Evolutionary conservation across 2,329 filamentous ascomycete species (phyloP).

Genomic region (Coniochaeta ligniaria): DNA sequence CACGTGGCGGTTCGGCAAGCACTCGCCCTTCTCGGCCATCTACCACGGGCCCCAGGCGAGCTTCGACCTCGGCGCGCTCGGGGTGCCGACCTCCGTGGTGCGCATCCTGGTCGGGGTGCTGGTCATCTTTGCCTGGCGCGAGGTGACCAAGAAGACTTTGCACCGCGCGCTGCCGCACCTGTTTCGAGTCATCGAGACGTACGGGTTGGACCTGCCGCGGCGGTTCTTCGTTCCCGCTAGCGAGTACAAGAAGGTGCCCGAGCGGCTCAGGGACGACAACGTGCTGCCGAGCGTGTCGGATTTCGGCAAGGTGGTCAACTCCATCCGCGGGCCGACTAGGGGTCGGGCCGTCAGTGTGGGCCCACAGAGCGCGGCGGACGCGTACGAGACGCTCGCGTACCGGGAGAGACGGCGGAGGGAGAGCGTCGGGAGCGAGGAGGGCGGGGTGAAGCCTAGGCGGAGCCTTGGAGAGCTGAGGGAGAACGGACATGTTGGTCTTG

Average conservation of each 20-base stretch:
- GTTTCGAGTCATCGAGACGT: conserved; percentile 77
- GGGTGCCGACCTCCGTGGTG: conserved; percentile 53
- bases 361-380: conserved; percentile 92
- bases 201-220: conserved; percentile 73
- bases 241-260: conserved; percentile 80
- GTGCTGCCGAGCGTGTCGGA: conserved; percentile 86
- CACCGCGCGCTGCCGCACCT: conserved; percentile 74
- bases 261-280: conserved; percentile 69
- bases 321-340: conserved; percentile 69
- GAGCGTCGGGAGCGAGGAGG: conserved; percentile 42
- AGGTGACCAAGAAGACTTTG: conserved; percentile 77
- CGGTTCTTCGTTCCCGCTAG: conserved; percentile 88
- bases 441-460: conserved; percentile 28
- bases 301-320: conserved; percentile 73
- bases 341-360: conserved; percentile 82
- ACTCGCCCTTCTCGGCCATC: conserved; percentile 36
- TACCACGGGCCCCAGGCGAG: conserved; percentile 42
- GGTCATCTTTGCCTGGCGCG: conserved; percentile 83
- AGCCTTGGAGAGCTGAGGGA: conserved; percentile 33
- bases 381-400: conserved; percentile 90
- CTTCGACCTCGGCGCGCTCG: conserved; percentile 60
- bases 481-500: conserved; percentile 14
- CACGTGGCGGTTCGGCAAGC: conserved; percentile 69
- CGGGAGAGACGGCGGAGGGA: conserved; percentile 58
- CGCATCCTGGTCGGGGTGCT: conserved; percentile 75